Conservation (phyloP, 1,139 yeast species). For the Yamadazyma oceani region DNA sequence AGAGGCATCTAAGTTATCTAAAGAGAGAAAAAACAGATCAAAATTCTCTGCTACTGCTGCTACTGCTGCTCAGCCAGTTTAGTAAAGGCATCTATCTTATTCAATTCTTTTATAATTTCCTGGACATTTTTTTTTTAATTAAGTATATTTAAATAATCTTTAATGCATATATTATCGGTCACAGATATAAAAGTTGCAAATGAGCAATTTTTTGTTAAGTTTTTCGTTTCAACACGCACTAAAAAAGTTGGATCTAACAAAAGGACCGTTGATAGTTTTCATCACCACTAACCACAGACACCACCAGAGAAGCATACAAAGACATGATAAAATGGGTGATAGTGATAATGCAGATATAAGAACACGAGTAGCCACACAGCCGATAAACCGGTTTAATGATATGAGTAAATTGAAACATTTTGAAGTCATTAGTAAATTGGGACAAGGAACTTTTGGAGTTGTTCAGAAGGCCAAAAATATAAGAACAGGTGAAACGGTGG, state of each 20-base stretch:
- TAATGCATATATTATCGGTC: too few species aligned
- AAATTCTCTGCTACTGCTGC: slow-evolving; percentile 8
- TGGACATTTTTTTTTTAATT: not conserved
- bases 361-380: slow-evolving; percentile 8
- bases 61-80: too few species aligned
- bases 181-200: too few species aligned
- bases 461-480: slow-evolving; percentile 43
- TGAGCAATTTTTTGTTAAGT: not conserved
- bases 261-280: too few species aligned
- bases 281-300: not conserved
- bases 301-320: not conserved
- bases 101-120: not conserved
- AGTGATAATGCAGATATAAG: not conserved
- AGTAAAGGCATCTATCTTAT: too few species aligned
- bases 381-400: slow-evolving; percentile 20
- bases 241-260: too few species aligned
- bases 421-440: slow-evolving; percentile 39
- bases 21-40: slow-evolving; percentile 33
- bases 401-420: slow-evolving; percentile 36
- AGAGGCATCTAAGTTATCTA: slow-evolving; percentile 65
- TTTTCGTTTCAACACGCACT: not conserved
- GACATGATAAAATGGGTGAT: not conserved
- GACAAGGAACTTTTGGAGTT: slow-evolving; percentile 52
- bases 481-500: slow-evolving; percentile 36
- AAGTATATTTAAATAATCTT: too few species aligned